Base-by-base conservation (phyloP, 768 basidiomycete species). In the Lyophyllum atratum region DNA sequence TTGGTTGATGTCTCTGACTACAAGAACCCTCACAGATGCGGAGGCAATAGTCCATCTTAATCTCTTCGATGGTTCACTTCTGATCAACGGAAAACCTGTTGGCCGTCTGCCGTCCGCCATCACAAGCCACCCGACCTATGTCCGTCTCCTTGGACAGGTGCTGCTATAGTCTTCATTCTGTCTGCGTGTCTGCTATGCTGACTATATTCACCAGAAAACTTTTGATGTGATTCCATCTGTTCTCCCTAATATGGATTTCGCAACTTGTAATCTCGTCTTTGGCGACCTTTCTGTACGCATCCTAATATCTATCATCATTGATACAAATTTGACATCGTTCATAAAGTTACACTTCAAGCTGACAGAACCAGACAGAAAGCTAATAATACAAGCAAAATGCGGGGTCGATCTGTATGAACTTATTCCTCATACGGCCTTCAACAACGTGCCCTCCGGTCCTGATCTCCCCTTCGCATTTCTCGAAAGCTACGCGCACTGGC, bases 41-140 rank as follows among this genome's bases (percentile, higher is more conserved):
- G 25, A n/a, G 17, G 52, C 46, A 4, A 49, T n/a, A 19, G 67
- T 82, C 6, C 69, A 74, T 47, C 65, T 78, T 19, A 74, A 84
- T 52, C 31, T 82, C 1, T 57, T 81, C 2, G 61, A 69, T 17
- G 80, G 80, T 12, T 48, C 62, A 22, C 64, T 83, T 1, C 67
- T 81, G 17, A 68, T 83, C 10, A 64, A 76, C 11, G 80, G 80
- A 7, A 71, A 71, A 54, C 69, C 73, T 1, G 54, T 77, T 9
- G 74, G 76, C 17, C 71, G 68, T 22, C 70, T 82, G 14, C 76
- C 80, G 0, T 26, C 40, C 8, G 55, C 59, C 0, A 76, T 81
- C 26, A 40, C 64, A 8, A 37, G 14, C 9, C 34, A 37, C 15
- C 34, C 34, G 14, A 37, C 34, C 4, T 37, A 37, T 37, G 14